Percentiles rank a stretch among this genome's conserved stretches.
These are phyloP conservation scores for Lepidium campestre DNA, from an alignment of 441 rosid species.

Conservation along the genomic window DNA sequence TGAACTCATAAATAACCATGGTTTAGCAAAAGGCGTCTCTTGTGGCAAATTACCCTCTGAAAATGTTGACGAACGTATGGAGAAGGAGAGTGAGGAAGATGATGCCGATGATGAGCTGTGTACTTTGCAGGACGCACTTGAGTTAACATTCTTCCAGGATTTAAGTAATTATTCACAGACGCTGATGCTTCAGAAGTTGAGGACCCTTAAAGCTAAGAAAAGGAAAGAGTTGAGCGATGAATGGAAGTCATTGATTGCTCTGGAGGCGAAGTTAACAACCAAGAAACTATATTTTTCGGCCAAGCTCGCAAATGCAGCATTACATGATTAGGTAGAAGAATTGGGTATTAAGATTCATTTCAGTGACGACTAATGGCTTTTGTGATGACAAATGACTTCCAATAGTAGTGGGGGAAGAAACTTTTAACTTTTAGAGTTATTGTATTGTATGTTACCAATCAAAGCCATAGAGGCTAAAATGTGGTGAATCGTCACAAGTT, in stretches of 20 bases:
- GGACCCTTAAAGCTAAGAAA: background rate
- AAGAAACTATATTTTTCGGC: background rate
- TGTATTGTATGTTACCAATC: too few species aligned
- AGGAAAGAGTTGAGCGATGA: conserved; percentile 3
- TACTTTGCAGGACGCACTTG: background rate
- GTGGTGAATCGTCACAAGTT: background rate
- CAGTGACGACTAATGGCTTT: background rate
- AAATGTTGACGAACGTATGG: background rate
- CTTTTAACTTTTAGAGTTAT: background rate
- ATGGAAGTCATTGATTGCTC: conserved; percentile 10
- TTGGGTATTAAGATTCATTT: background rate
- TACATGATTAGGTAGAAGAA: background rate
- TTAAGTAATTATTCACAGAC: background rate
- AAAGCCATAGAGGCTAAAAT: background rate
- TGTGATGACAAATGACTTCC: background rate
- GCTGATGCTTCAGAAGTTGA: background rate
- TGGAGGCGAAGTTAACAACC: background rate
- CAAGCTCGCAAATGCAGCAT: background rate
- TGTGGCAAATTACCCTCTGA: background rate
- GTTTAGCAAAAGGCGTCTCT: background rate
- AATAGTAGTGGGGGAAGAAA: background rate
- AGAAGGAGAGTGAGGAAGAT: background rate
- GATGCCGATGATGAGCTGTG: background rate
- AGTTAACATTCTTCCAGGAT: background rate
- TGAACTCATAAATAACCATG: background rate